These are phyloP conservation scores for Colletotrichum cereale DNA, from an alignment of 2,329 filamentous ascomycete genomes.

Conservation along the genomic window DNA sequence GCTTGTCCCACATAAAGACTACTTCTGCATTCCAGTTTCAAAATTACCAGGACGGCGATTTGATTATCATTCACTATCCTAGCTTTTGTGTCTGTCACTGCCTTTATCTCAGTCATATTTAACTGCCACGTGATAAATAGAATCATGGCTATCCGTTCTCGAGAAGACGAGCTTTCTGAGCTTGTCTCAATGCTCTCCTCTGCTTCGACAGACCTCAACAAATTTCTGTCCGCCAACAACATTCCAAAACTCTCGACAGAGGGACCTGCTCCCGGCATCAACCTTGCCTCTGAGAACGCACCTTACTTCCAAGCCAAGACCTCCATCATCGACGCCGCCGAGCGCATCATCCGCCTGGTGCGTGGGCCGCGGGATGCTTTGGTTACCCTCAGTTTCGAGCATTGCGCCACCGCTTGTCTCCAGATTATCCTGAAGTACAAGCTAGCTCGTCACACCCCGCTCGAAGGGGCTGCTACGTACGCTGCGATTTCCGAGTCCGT, in stretches of 20 bases:
- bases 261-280: background rate
- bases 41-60: background rate
- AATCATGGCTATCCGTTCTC: background rate
- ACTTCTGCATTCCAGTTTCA: no score
- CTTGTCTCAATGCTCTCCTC: slow-evolving; percentile 6
- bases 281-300: background rate
- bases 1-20: background rate
- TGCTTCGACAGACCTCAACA: slow-evolving; percentile 1
- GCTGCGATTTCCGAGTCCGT: background rate
- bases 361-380: slow-evolving; percentile 3
- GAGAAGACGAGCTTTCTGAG: slow-evolving; percentile 12
- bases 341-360: slow-evolving; percentile 2
- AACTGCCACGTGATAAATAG: background rate
- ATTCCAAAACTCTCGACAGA: slow-evolving; percentile 2
- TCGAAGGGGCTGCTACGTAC: background rate
- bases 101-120: background rate
- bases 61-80: background rate
- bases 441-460: slow-evolving; percentile 5
- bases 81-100: background rate
- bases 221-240: background rate
- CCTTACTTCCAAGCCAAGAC: slow-evolving; percentile 8
- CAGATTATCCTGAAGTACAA: slow-evolving; percentile 21
- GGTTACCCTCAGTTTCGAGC: slow-evolving; percentile 20
- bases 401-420: slow-evolving; percentile 15
- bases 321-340: slow-evolving; percentile 9